phyloP scores from a whole-genome alignment of 2,329 filamentous ascomycete species.

The Calonectria pseudoreteaudii region DNA sequence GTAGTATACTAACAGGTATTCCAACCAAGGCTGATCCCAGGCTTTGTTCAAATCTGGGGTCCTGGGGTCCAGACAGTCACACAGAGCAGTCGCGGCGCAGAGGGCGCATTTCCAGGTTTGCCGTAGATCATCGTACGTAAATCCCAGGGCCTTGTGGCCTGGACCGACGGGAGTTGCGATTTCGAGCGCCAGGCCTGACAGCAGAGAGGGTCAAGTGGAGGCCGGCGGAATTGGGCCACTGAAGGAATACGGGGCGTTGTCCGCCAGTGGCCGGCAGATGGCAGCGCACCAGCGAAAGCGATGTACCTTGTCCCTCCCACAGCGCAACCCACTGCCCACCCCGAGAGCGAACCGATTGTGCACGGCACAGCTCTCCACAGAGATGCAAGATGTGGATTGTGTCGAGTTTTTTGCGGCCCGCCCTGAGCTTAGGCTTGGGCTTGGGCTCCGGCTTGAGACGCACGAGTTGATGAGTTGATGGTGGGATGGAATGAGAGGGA shows the following conservation, averaged over 20 bases:
- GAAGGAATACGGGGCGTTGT: conserved; percentile 8
- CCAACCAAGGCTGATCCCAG: conserved; percentile 1
- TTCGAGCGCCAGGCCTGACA: conserved; percentile 2
- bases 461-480: background rate
- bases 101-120: conserved; percentile 1
- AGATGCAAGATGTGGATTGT: background rate
- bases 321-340: background rate
- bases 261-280: conserved; percentile 1
- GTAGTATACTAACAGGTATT: background rate
- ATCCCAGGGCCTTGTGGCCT: background rate
- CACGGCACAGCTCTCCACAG: background rate
- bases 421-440: background rate
- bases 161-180: background rate
- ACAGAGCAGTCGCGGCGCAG: background rate
- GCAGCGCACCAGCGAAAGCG: conserved; percentile 3
- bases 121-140: conserved; percentile 11
- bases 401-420: background rate
- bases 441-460: background rate
- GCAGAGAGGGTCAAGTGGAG: background rate
- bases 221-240: conserved; percentile 7
- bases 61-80: background rate
- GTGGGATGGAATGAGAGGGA: conserved; percentile 14
- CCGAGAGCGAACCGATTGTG: background rate
- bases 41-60: background rate
- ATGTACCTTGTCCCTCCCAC: conserved; percentile 1